A percentile compares a stretch with the other conserved stretches of the same genome.
Conservation (phyloP, 2,329 filamentous ascomycete species). For the Apiospora kogelbergensis region DNA sequence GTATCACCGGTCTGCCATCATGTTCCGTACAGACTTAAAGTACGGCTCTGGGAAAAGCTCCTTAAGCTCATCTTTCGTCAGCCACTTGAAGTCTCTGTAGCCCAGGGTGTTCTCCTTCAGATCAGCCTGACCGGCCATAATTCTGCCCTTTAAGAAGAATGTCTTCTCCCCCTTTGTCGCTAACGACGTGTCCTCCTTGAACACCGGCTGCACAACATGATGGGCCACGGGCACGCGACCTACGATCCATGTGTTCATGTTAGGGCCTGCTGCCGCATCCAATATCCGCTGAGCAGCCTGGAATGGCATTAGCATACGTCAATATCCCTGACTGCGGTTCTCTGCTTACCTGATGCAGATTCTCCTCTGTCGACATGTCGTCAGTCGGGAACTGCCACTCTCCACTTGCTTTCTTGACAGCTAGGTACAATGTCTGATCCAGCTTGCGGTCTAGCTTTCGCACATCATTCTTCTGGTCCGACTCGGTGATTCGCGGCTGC, state of each 20-base stretch:
- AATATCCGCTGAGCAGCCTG: constrained; percentile 83
- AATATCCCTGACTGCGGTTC: too few species aligned
- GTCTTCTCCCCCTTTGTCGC: constrained; percentile 69
- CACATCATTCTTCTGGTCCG: constrained; percentile 73
- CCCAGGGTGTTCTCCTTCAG: constrained; percentile 70
- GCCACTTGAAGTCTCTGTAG: constrained; percentile 84
- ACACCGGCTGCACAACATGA: constrained; percentile 56
- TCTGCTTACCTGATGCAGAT: constrained; percentile 73
- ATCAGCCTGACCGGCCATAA: constrained; percentile 95
- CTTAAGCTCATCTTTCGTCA: constrained; percentile 84
- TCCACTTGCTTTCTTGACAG: constrained; percentile 72
- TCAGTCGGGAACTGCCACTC: constrained; percentile 82
- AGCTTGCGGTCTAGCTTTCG: constrained; percentile 77
- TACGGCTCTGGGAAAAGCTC: constrained; percentile 66
- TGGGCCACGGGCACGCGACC: constrained; percentile 88
- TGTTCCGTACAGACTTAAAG: constrained; percentile 74
- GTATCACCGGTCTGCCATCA: constrained; percentile 73
- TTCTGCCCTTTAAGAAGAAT: constrained; percentile 95
- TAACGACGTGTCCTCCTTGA: constrained; percentile 43
- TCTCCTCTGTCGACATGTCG: constrained; percentile 68
- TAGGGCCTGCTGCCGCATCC: constrained; percentile 73
- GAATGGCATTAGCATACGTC: background rate
- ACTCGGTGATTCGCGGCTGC: constrained; percentile 69
- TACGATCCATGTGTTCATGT: constrained; percentile 99
- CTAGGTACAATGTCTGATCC: constrained; percentile 81